phyloP scores from a whole-genome alignment of 306 rosid species.

The barrel medic (Medicago truncatula) region MtrunA17r5.0-ANR NC_053046.1:42569501-42570000 shows the following conservation, averaged over 20 bases:
- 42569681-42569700: neutral
- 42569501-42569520: no score
- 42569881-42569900: neutral
- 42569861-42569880: constrained; percentile 44
- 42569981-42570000: neutral
- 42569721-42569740: neutral
- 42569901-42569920: neutral
- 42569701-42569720: neutral
- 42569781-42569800: neutral
- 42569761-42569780: neutral
- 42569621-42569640: constrained; percentile 1
- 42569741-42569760: constrained; percentile 12
- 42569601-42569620: neutral
- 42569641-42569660: constrained; percentile 1
- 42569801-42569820: neutral
- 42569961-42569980: neutral
- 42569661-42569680: neutral
- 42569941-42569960: neutral
- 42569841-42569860: constrained; percentile 11
- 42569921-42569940: neutral
- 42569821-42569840: neutral
- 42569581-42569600: neutral
- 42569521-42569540: no score
- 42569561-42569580: constrained; percentile 38
- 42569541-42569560: no score